These are phyloP conservation scores for Corynascus novoguineensis DNA, from an alignment of 495 filamentous ascomycete species.

Conservation along the genomic window DNA sequence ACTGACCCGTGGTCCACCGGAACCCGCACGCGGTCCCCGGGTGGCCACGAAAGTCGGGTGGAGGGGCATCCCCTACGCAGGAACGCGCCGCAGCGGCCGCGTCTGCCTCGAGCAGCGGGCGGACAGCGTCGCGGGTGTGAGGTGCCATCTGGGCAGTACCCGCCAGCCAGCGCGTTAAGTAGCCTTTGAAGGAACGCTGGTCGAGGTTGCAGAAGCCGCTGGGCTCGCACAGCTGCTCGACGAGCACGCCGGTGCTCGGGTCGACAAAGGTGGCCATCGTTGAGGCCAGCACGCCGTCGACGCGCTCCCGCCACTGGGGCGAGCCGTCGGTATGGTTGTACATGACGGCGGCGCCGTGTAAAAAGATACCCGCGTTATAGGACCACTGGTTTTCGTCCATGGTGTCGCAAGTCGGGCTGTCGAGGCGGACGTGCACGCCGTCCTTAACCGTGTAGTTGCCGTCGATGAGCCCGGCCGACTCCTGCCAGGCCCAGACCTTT, in stretches of 20 bases:
- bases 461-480: slow-evolving; percentile 54
- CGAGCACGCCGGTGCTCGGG: slow-evolving; percentile 49
- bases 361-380: slow-evolving; percentile 69
- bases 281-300: slow-evolving; percentile 51
- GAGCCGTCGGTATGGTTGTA: slow-evolving; percentile 58
- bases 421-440: slow-evolving; percentile 49
- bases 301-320: slow-evolving; percentile 52
- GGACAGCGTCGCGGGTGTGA: slow-evolving; percentile 50
- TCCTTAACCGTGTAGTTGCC: slow-evolving; percentile 60
- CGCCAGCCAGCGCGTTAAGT: slow-evolving; percentile 65
- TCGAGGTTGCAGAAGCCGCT: slow-evolving; percentile 62
- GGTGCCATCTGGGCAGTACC: slow-evolving; percentile 62
- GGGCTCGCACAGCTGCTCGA: slow-evolving; percentile 66
- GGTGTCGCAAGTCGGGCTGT: slow-evolving; percentile 47
- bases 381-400: slow-evolving; percentile 65
- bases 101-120: slow-evolving; percentile 52
- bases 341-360: slow-evolving; percentile 71
- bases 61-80: slow-evolving; percentile 54
- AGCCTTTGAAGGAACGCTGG: slow-evolving; percentile 70
- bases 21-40: slow-evolving; percentile 48
- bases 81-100: slow-evolving; percentile 56
- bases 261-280: slow-evolving; percentile 52
- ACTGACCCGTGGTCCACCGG: slow-evolving; percentile 42
- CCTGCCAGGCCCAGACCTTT: slow-evolving; percentile 66
- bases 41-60: slow-evolving; percentile 45